Evolutionary conservation across 1,284 basidiomycete genomes (phyloP), one percentile per base, ranked within the genome.

Genomic region (Gomphus sp.): DNA sequence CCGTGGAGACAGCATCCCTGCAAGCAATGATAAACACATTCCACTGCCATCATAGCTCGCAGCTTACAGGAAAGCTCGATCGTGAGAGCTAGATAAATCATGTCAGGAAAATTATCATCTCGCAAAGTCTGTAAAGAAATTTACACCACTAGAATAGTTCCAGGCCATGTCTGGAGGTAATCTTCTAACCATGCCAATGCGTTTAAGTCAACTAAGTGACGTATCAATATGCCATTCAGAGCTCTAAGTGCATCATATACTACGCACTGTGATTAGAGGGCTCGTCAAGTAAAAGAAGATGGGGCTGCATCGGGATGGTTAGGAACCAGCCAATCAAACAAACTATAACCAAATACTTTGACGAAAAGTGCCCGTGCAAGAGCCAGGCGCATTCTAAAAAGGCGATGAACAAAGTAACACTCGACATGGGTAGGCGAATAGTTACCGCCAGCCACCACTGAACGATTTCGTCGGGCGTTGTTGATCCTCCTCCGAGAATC

Each of bases 121-220:
- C 57, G 31, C 36, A 37, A 48, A 37, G 7, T 55, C 52, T 47
- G 28, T 28, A 43, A 43, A 5, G 18, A 16, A 2, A 75, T 85
- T 66, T 69, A 92, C 84, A 99, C 97, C 47, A 98, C 95, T 43
- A 99, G 84, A 18, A 99, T 77, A 0, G 96, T 98, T 52, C 92
- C 91, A 1, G 85, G 76, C 95, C 97, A 99, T 4, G 93, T 97
- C 71, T 96, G 95, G 16, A 99, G 81, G 72, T 99, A 99, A 69
- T 98, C 94, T 78, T 98, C 96, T 63, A 89, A 72, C 89, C 88
- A 91, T 50, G 89, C 89, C 64, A 91, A 76, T 4, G 89, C 89
- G 69, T 91, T 91, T 34, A 91, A 70, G 78, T 91, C 89, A 67
- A 91, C 85, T 80, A 62, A 28, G 18, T 59, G 33, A 31, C 16